phyloP scores from a whole-genome alignment of 2,329 filamentous ascomycete species.

The Alternaria ventricosa region DNA sequence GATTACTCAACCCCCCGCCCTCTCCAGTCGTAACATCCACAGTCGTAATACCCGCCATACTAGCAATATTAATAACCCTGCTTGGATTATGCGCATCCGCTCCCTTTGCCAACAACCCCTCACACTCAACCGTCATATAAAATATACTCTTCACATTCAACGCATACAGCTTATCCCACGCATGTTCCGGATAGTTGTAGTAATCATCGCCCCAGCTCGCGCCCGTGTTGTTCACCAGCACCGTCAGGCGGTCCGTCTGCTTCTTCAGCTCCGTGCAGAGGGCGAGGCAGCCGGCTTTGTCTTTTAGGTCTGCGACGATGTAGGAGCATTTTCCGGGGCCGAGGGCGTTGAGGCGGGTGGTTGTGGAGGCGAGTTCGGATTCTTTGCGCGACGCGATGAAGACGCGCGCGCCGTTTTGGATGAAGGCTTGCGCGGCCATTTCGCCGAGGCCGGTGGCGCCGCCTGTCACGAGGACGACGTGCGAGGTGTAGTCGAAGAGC shows the following conservation, averaged over 20 bases:
- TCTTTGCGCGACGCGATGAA: slow-evolving; percentile 63
- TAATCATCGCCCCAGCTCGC: slow-evolving; percentile 64
- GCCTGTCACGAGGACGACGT: slow-evolving; percentile 59
- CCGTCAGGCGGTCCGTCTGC: slow-evolving; percentile 51
- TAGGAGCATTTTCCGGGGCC: slow-evolving; percentile 60
- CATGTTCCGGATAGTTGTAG: slow-evolving; percentile 63
- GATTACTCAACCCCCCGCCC: slow-evolving; percentile 60
- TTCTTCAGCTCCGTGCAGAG: slow-evolving; percentile 58
- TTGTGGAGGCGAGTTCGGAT: slow-evolving; percentile 56
- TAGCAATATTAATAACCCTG: slow-evolving; percentile 62
- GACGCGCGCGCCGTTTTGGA: slow-evolving; percentile 60
- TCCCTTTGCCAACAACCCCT: slow-evolving; percentile 56
- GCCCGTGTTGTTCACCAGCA: slow-evolving; percentile 61
- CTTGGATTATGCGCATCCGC: slow-evolving; percentile 53
- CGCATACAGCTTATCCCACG: slow-evolving; percentile 64
- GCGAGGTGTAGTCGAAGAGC: slow-evolving; percentile 45
- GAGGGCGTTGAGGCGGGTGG: slow-evolving; percentile 56
- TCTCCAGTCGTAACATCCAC: slow-evolving; percentile 54
- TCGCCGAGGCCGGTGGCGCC: slow-evolving; percentile 60
- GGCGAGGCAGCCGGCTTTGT: slow-evolving; percentile 58
- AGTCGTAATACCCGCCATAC: slow-evolving; percentile 54
- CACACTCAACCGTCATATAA: slow-evolving; percentile 55
- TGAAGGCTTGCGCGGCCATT: slow-evolving; percentile 62
- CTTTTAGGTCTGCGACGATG: slow-evolving; percentile 60
- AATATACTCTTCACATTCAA: slow-evolving; percentile 63